Base-by-base conservation (phyloP, 257 asterid species). In the Verbascum thapsus region DNA sequence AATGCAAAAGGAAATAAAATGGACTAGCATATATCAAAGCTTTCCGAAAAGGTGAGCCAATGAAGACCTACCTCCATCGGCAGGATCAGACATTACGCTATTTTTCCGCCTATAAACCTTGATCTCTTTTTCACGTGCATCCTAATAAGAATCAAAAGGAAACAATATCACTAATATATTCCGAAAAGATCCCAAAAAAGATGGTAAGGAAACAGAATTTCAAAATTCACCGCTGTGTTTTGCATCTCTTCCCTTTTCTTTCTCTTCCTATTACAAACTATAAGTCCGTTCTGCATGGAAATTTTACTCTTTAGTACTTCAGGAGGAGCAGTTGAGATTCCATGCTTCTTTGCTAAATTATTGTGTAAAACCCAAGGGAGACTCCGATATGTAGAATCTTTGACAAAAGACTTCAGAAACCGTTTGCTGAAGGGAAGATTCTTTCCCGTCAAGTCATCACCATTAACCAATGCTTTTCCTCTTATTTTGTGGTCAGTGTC, bases 361-460 rank as follows among this genome's bases (percentile, higher is more conserved):
- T 87, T 94, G 67, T 94, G 95, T 76, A 94, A 75, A 62, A 90
- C 91, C 99, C 99, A 94, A 38, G 99, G 99, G 60, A 74, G 69
- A 71, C 72, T 82, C 45, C 94, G 78, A 58, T 75, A 87, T n/a
- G 99, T 94, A 66, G 96, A 94, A 45, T 94, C 97, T 76, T 78
- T 87, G 68, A 94, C 84, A 63, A 94, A 94, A 54, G 95, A 76
- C 81, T 85, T 94, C 34, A 94, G 85, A 64, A 79, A 82, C 69
- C 75, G 84, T 76, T 83, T 88, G 67, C 87, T 87, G 76, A 84
- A 85, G 44, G 95, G 96, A 18, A 76, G 67, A 70, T 81, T 85
- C 72, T 80, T 83, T 39, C 75, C 80, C 42, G 79, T 68, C 69
- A 94, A 79, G 16, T 82, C 95, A 73, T 80, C 90, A 55, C 60